Percentiles rank a stretch among this genome's conserved stretches.
These are phyloP conservation scores for Monilinia laxa DNA, from an alignment of 2,329 filamentous ascomycete species.

Conservation along the genomic window DNA sequence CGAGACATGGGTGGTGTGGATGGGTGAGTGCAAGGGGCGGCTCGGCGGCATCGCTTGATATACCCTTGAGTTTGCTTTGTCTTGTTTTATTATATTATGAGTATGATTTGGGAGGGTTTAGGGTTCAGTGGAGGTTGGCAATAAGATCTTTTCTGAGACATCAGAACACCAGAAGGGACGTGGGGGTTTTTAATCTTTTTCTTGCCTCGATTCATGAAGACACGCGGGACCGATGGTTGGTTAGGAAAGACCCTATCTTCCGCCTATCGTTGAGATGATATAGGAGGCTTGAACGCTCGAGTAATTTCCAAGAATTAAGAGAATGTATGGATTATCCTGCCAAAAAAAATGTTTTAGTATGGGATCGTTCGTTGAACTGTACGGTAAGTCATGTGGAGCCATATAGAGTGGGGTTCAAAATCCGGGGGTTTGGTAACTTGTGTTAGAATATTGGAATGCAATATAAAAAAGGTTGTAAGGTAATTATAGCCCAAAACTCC, in stretches of 20 bases:
- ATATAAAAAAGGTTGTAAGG: constrained; percentile 6
- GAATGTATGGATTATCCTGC: neutral
- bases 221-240: constrained; percentile 6
- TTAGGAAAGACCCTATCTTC: constrained; percentile 1
- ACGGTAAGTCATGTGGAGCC: constrained; percentile 18
- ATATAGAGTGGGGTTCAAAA: constrained; percentile 14
- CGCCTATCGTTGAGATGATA: neutral
- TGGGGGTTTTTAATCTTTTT: neutral
- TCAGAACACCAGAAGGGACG: neutral
- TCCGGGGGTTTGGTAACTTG: constrained; percentile 18
- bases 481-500: neutral
- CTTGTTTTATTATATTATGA: neutral
- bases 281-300: constrained; percentile 3
- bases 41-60: constrained; percentile 3
- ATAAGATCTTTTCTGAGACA: neutral
- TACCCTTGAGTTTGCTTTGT: constrained; percentile 5
- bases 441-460: neutral
- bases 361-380: neutral
- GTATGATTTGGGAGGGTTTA: neutral
- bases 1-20: constrained; percentile 6
- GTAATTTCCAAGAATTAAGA: neutral
- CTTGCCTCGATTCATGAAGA: neutral
- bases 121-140: neutral
- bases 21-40: constrained; percentile 5
- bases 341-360: neutral